Percentiles rank a stretch among this genome's conserved stretches.
Evolutionary conservation across 495 filamentous ascomycete species (phyloP).

Genomic region (Neurospora intermedia): DNA sequence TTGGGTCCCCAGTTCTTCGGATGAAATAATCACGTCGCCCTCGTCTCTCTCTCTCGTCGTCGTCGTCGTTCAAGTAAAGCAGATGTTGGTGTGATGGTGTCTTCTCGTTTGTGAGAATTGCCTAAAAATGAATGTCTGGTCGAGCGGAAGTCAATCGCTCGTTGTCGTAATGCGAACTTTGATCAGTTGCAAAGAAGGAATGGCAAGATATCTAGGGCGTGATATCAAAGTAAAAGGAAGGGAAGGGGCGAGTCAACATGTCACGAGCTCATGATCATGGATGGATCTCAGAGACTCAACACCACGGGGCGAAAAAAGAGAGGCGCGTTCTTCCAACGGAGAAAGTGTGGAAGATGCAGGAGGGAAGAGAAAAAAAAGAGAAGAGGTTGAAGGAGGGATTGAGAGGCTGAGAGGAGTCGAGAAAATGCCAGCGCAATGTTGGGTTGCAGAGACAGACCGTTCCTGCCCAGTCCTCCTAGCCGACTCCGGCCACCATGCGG

Average conservation of each 20-base stretch:
- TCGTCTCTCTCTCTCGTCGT: background rate
- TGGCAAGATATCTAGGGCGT: background rate
- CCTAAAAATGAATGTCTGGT: background rate
- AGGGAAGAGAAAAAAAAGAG: conserved; percentile 2
- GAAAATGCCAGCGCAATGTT: background rate
- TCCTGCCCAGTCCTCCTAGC: background rate
- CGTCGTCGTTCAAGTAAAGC: background rate
- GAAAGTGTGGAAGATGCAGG: conserved; percentile 3
- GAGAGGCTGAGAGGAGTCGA: background rate
- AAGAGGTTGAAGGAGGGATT: background rate
- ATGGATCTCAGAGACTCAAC: conserved; percentile 7
- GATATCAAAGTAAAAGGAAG: conserved; percentile 6
- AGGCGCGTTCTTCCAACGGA: background rate
- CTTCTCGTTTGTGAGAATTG: background rate
- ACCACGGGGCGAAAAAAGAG: conserved; percentile 3
- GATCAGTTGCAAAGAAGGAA: background rate
- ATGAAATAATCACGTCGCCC: background rate
- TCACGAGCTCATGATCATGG: conserved; percentile 8
- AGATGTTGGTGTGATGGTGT: background rate
- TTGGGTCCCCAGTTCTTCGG: background rate
- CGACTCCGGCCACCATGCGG: background rate
- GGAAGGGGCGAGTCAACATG: conserved; percentile 6
- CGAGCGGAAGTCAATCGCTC: background rate
- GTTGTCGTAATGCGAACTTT: background rate
- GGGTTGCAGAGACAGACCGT: background rate